A percentile compares a stretch with the other conserved stretches of the same genome.
phyloP scores from a whole-genome alignment of 768 basidiomycete species.

The Lenzites betulinus region DNA sequence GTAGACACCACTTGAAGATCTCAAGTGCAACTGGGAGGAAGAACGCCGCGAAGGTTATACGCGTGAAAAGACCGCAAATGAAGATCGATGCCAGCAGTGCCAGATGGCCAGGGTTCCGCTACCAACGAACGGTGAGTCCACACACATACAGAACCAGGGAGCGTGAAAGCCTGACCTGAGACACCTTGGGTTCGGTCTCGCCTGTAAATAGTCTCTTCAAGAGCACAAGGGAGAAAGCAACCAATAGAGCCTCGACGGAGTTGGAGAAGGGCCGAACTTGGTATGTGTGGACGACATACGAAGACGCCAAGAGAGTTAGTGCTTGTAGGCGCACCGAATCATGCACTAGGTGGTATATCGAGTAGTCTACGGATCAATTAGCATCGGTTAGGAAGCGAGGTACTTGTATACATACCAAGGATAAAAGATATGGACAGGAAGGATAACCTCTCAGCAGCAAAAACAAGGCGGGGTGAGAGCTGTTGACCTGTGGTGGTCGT shows the following conservation, averaged over 20 bases:
- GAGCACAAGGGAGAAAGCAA: conserved; percentile 34
- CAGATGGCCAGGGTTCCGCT: background rate
- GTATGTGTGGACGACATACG: conserved; percentile 39
- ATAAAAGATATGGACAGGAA: conserved; percentile 36
- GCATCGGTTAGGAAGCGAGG: background rate
- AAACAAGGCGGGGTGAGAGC: conserved; percentile 23
- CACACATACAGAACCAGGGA: no score
- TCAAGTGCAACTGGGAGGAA: conserved; percentile 35
- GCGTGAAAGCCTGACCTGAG: background rate
- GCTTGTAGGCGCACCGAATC: conserved; percentile 20
- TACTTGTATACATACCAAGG: conserved; percentile 32
- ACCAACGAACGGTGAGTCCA: background rate
- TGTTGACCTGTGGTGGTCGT: conserved; percentile 4
- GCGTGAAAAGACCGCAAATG: conserved; percentile 36
- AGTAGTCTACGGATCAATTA: conserved; percentile 24
- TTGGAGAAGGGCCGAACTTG: conserved; percentile 45
- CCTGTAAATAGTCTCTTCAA: conserved; percentile 24
- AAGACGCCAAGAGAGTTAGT: conserved; percentile 38
- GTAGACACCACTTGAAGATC: conserved; percentile 22
- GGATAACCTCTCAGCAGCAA: conserved; percentile 33
- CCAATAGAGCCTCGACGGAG: conserved; percentile 36
- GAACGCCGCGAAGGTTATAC: conserved; percentile 40
- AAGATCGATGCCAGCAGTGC: conserved; percentile 23
- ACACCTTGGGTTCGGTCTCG: background rate
- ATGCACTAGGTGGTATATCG: conserved; percentile 14